phyloP scores from a whole-genome alignment of 1,284 basidiomycete species.

The Anthracocystis panici-leucophaei region DNA sequence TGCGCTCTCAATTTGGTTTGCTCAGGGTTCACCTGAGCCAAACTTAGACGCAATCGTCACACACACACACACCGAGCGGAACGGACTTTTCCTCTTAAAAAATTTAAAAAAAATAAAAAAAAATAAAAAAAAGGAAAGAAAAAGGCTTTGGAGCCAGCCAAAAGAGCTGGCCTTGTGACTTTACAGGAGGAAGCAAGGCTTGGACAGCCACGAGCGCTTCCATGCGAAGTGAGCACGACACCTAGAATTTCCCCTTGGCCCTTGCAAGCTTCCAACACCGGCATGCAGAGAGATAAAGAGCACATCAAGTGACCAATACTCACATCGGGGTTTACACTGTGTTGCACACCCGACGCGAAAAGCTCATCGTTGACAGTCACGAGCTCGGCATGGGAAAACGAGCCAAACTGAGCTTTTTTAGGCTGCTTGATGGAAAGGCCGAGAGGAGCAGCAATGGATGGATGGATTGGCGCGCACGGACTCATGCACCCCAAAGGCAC shows the following conservation, averaged over 20 bases:
- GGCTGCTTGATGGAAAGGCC: neutral
- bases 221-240: neutral
- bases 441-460: too few relatives aligned
- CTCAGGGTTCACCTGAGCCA: slow-evolving; percentile 1
- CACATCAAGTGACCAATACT: too few relatives aligned
- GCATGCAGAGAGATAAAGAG: neutral
- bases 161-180: slow-evolving; percentile 4
- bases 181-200: neutral
- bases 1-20: neutral
- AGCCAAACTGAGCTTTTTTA: neutral
- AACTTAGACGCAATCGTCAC: neutral
- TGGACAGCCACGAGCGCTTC: neutral
- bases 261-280: neutral
- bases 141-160: neutral
- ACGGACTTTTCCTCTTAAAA: neutral
- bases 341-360: too few relatives aligned
- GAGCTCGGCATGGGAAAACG: slow-evolving; percentile 1
- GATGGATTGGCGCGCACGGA: slow-evolving; percentile 18
- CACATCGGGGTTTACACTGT: too few relatives aligned
- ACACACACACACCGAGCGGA: neutral
- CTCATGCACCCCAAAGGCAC: slow-evolving; percentile 1
- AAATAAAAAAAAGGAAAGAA: too few relatives aligned
- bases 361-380: too few relatives aligned
- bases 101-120: too few relatives aligned
- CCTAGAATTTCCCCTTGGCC: neutral